Percentiles rank a stretch among this genome's conserved stretches.
These are phyloP conservation scores for Hirschioporus abietinus DNA, from an alignment of 768 basidiomycete genomes.

Conservation along the genomic window DNA sequence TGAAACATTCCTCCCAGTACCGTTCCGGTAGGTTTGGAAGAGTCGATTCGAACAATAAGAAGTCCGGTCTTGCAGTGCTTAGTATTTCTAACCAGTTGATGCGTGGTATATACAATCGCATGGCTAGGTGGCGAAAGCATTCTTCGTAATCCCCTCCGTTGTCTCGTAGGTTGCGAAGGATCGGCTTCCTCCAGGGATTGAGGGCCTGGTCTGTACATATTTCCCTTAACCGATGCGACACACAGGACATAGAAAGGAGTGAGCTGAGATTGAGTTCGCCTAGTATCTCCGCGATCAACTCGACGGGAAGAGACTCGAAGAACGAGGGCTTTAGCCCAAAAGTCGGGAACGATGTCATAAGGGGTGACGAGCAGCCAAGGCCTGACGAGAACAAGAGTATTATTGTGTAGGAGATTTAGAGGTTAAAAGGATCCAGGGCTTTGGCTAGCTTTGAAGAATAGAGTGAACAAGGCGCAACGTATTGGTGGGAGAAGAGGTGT, in stretches of 20 bases:
- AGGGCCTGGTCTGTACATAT: conserved; percentile 59
- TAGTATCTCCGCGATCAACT: conserved; percentile 69
- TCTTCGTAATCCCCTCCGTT: conserved; percentile 38
- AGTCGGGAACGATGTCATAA: neutral
- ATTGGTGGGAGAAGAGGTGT: neutral
- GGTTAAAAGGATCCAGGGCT: neutral
- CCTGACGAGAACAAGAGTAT: neutral
- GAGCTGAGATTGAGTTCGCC: conserved; percentile 60
- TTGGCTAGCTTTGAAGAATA: neutral
- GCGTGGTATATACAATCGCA: conserved; percentile 59
- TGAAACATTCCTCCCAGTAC: conserved; percentile 77
- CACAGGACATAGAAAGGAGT: conserved; percentile 51
- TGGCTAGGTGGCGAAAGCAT: conserved; percentile 52
- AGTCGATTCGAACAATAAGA: conserved; percentile 62
- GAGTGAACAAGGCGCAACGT: neutral
- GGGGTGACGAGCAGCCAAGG: neutral
- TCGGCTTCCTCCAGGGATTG: conserved; percentile 74
- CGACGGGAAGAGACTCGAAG: conserved; percentile 61
- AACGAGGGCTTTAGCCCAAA: conserved; percentile 1
- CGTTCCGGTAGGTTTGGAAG: conserved; percentile 58
- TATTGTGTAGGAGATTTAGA: neutral
- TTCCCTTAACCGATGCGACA: conserved; percentile 53
- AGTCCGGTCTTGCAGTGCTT: conserved; percentile 52
- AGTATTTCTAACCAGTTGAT: conserved; percentile 80
- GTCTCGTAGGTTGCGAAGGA: conserved; percentile 47